Evolutionary conservation across 2,329 filamentous ascomycete species (phyloP).

Genomic region (Canariomyces notabilis): DNA sequence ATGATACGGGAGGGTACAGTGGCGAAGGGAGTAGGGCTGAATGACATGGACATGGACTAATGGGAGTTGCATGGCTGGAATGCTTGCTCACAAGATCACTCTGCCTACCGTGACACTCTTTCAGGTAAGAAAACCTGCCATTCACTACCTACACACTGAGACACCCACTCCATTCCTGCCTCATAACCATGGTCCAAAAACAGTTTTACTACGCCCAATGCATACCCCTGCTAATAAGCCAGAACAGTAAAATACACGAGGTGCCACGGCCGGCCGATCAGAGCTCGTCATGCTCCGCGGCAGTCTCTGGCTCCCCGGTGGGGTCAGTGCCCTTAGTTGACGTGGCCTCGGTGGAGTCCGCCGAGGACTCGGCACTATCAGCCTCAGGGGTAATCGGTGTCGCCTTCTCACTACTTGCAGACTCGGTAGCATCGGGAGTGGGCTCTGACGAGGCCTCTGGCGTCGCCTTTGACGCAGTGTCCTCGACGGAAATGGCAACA

Average conservation of each 20-base stretch:
- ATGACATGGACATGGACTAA: slow-evolving; percentile 46
- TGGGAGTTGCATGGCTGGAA: background rate
- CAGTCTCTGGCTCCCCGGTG: slow-evolving; percentile 31
- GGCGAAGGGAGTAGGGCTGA: slow-evolving; percentile 42
- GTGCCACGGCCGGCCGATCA: slow-evolving; percentile 27
- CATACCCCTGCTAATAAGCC: slow-evolving; percentile 12
- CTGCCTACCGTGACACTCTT: background rate
- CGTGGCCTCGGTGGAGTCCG: slow-evolving; percentile 18
- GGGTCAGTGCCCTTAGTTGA: slow-evolving; percentile 24
- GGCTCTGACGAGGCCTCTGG: slow-evolving; percentile 38
- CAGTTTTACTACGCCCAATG: background rate
- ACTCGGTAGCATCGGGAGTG: slow-evolving; percentile 24
- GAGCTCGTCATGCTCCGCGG: slow-evolving; percentile 47
- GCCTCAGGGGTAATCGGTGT: slow-evolving; percentile 22
- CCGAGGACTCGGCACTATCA: slow-evolving; percentile 10
- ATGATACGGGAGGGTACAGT: slow-evolving; percentile 55
- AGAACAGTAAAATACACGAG: slow-evolving; percentile 7
- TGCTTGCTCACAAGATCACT: background rate
- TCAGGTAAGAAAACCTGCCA: slow-evolving; percentile 4
- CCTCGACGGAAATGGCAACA: slow-evolving; percentile 36
- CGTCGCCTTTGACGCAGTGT: slow-evolving; percentile 39
- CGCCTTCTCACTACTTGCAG: slow-evolving; percentile 16
- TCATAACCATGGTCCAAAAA: background rate
- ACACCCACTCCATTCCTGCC: background rate
- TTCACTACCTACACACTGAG: background rate